A percentile compares a stretch with the other conserved stretches of the same genome.
phyloP scores from a whole-genome alignment of 139 green algal species.

The Micromonas commoda region DNA sequence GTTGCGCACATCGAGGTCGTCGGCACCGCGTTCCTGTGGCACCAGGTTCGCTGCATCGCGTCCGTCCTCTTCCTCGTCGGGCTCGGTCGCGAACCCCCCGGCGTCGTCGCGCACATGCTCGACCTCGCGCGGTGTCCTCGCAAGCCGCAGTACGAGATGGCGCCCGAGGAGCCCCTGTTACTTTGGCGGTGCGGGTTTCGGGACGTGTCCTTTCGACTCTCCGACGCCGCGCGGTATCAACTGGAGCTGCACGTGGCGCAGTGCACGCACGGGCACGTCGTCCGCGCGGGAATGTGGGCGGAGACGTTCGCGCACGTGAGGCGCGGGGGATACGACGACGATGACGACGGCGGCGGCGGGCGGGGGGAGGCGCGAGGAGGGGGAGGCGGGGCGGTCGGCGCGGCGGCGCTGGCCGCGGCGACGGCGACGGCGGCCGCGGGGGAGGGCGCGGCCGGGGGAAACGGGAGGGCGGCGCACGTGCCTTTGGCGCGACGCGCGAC shows the following conservation, averaged over 20 bases:
- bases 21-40: slow-evolving; percentile 37
- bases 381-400: too few species aligned
- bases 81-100: slow-evolving; percentile 59
- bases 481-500: not conserved
- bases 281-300: not conserved
- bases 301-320: not conserved
- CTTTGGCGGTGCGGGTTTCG: slow-evolving; percentile 57
- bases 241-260: slow-evolving; percentile 8
- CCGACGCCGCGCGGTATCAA: not conserved
- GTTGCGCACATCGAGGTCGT: slow-evolving; percentile 67
- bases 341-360: not conserved
- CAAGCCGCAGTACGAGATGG: slow-evolving; percentile 82
- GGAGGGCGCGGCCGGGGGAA: too few species aligned
- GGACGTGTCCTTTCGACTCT: not conserved
- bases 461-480: not conserved
- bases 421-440: not conserved
- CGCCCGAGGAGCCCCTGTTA: slow-evolving; percentile 67
- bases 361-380: not conserved
- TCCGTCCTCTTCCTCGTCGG: slow-evolving; percentile 87
- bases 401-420: not conserved
- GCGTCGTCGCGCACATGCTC: slow-evolving; percentile 56
- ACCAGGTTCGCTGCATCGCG: slow-evolving; percentile 87
- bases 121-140: slow-evolving; percentile 49
- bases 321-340: not conserved
- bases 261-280: not conserved